These are phyloP conservation scores for Kodamaea fukazawae DNA, from an alignment of 805 yeast genomes.

Conservation along the genomic window DNA sequence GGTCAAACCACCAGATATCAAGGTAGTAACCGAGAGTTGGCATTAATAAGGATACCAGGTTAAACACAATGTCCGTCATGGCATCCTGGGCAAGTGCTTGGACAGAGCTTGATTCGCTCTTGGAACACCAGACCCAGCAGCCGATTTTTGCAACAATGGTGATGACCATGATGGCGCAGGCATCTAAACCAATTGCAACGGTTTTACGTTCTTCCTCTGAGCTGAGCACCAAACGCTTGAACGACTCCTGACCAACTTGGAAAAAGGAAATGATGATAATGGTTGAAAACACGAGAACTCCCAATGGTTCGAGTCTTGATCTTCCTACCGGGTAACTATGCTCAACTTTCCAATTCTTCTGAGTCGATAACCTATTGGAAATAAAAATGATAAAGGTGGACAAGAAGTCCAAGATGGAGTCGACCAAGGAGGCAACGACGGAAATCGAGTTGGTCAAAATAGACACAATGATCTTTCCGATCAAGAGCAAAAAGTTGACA, in stretches of 20 bases:
- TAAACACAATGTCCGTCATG: constrained; percentile 71
- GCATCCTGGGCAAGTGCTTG: constrained; percentile 85
- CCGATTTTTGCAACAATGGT: constrained; percentile 60
- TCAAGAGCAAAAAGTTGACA: constrained; percentile 54
- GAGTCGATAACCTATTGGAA: constrained; percentile 51
- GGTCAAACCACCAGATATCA: constrained; percentile 68
- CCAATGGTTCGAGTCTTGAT: constrained; percentile 71
- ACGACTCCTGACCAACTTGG: constrained; percentile 68
- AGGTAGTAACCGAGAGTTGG: constrained; percentile 58
- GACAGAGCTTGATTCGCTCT: constrained; percentile 61
- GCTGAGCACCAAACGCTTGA: constrained; percentile 43
- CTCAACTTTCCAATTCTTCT: constrained; percentile 45
- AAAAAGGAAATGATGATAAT: constrained; percentile 68
- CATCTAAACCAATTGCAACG: constrained; percentile 48
- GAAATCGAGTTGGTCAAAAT: constrained; percentile 70
- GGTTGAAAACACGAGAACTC: constrained; percentile 69
- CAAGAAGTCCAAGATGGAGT: constrained; percentile 68
- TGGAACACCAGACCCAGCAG: constrained; percentile 64
- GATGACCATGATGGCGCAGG: constrained; percentile 56
- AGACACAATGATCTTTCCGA: constrained; percentile 61
- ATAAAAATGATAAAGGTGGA: constrained; percentile 71
- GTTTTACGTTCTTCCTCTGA: constrained; percentile 31
- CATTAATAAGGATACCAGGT: constrained; percentile 65
- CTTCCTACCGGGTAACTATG: constrained; percentile 67
- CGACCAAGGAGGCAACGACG: constrained; percentile 71